Evolutionary conservation across 75 land plant species (phyloP).

Genomic region (Adiantum capillusveneris): DNA sequence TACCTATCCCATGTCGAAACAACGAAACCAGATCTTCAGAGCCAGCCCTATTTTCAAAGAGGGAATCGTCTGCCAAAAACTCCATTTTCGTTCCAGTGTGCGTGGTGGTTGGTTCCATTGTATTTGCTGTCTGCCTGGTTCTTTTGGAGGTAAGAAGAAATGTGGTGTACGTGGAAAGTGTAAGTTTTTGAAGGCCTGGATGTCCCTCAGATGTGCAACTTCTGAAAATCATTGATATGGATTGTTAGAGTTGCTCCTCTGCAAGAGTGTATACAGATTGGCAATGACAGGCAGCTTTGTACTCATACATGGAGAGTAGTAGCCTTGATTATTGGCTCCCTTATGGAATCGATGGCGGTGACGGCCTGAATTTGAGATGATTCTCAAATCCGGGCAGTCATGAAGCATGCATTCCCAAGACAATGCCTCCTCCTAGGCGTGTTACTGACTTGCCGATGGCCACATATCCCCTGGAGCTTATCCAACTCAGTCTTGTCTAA

Average conservation of each 20-base stretch:
- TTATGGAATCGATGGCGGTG: conserved; percentile 46
- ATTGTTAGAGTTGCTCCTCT: conserved; percentile 36
- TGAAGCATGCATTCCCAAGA: too few relatives aligned
- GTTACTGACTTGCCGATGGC: too few relatives aligned
- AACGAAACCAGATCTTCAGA: background rate
- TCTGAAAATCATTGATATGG: conserved; percentile 22
- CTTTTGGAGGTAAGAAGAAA: conserved; percentile 27
- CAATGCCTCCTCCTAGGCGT: too few relatives aligned
- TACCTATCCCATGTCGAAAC: conserved; percentile 2
- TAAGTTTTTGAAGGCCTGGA: conserved; percentile 25
- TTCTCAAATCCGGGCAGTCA: too few relatives aligned
- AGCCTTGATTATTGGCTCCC: conserved; percentile 74
- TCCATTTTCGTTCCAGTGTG: conserved; percentile 41
- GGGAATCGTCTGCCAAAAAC: conserved; percentile 7
- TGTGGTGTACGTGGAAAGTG: conserved; percentile 14
- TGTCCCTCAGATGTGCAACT: conserved; percentile 13
- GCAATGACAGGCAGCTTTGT: conserved; percentile 50
- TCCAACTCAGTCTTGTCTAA: too few relatives aligned
- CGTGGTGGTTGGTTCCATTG: conserved; percentile 28
- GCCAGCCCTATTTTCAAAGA: background rate
- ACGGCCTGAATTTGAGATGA: too few relatives aligned
- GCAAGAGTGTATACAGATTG: conserved; percentile 39
- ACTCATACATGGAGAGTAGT: conserved; percentile 70
- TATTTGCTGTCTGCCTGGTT: conserved; percentile 28
- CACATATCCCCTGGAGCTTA: too few relatives aligned